Evolutionary conservation across 169 alveolate genomes (phyloP).

Genomic region (Plasmodium knowlesi): DNA sequence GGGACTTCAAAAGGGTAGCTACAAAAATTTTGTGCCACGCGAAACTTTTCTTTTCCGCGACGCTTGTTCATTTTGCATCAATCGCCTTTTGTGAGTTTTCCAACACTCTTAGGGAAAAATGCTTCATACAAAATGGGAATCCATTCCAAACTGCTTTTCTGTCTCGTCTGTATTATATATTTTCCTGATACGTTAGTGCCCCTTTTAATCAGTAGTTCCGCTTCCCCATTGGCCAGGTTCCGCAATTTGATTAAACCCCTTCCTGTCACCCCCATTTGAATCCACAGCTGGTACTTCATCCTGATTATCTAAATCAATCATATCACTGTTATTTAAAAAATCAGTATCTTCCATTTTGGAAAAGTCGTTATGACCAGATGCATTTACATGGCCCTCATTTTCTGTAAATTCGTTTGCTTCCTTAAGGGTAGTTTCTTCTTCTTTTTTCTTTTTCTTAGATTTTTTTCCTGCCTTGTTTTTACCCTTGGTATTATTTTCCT

Average conservation of each 20-base stretch:
- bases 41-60: background rate
- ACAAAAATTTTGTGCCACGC: background rate
- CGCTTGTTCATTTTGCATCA: background rate
- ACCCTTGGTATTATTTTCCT: background rate
- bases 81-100: background rate
- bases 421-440: background rate
- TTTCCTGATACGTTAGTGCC: background rate
- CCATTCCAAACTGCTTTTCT: background rate
- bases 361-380: background rate
- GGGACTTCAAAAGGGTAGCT: background rate
- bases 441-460: background rate
- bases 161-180: background rate
- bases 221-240: background rate
- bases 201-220: background rate
- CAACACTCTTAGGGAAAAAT: background rate
- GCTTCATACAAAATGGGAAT: background rate
- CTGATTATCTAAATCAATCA: background rate
- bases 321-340: conserved; percentile 17
- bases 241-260: background rate
- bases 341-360: conserved; percentile 21
- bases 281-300: background rate
- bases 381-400: background rate
- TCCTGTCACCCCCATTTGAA: background rate
- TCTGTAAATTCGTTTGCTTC: background rate
- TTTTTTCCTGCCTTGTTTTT: background rate